Percentiles rank a stretch among this genome's conserved stretches.
Evolutionary conservation across 75 land plant species (phyloP).

Genomic region (Picea glauca): DNA sequence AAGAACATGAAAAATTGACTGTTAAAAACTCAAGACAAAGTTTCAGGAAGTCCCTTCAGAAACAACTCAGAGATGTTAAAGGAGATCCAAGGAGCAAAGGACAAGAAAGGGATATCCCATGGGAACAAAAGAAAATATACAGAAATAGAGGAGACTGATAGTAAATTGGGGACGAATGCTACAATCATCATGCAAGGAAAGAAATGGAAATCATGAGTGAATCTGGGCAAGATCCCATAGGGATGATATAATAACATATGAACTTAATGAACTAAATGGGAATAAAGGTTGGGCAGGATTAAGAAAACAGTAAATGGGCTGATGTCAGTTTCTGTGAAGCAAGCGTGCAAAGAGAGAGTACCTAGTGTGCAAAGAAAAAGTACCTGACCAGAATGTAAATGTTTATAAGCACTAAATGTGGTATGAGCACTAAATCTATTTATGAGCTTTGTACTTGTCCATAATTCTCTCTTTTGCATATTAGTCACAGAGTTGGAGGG

Average conservation of each 20-base stretch:
- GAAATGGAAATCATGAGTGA: slow-evolving; percentile 8
- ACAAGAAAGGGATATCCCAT: slow-evolving; percentile 13
- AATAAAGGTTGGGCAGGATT: slow-evolving; percentile 3
- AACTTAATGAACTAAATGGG: neutral
- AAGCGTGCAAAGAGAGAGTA: slow-evolving; percentile 4
- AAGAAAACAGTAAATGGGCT: neutral
- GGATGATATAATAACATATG: slow-evolving; percentile 13
- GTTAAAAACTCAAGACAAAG: neutral
- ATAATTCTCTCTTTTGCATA: too few species aligned
- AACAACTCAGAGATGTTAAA: slow-evolving; percentile 3
- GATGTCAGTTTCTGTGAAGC: neutral
- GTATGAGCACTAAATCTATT: too few species aligned
- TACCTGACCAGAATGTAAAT: too few species aligned
- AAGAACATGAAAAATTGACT: neutral
- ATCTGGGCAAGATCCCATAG: neutral
- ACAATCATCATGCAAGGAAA: slow-evolving; percentile 4
- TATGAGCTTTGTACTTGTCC: too few species aligned
- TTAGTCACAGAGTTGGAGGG: too few species aligned
- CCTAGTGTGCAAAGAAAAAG: neutral
- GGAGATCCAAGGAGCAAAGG: slow-evolving; percentile 14
- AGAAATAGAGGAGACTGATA: slow-evolving; percentile 10
- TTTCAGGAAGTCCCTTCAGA: neutral
- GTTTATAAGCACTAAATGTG: too few species aligned
- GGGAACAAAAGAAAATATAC: neutral
- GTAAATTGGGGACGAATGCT: slow-evolving; percentile 11